Base-by-base conservation (phyloP, 2,329 filamentous ascomycete species). In the Colletotrichum higginsianum region DNA sequence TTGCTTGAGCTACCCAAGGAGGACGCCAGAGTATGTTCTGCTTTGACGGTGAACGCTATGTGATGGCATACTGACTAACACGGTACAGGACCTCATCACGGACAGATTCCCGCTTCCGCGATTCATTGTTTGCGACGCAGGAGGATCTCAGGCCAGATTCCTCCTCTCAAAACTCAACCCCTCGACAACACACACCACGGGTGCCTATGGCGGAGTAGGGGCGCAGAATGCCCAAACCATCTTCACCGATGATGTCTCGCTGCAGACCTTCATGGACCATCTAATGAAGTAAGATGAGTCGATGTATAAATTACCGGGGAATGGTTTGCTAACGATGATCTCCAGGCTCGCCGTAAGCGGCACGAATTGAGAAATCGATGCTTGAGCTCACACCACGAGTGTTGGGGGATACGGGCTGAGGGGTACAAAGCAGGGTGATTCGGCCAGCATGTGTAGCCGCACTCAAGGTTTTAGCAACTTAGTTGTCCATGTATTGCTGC, bases 261-360 rank as follows among this genome's bases (percentile, higher is more conserved):
- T 99, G 80, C 96, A 98, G 83, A 98, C 96, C 1, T 99, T 99
- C 81, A 99, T 99, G 96, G 96, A 99, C 79, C 95, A 98, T 84
- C 86, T 99, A 81, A 99, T 99, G 96, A 99, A 99, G 94, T 95
- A 87, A 84, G 92, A 42, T 16, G 16, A 53, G 16, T 44, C 73
- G 12, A 66, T 26, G 64, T 3, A 11, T 12, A 42, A 30, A 13
- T 58, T 57, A 12, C 42, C 62, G 16, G 66, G 21, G 8, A 56
- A 46, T 57, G 63, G 47, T 61, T 67, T 52, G 49, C 65, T 76
- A 67, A 73, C 58, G 40, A 44, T 52, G 53, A 70, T 42, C 64
- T 21, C 18, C 61, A 87, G 88, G 77, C 82, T 91, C 80, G 89
- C 90, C 64, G 89, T 91, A 18, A 91, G 89, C 74, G 89, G 89